Evolutionary conservation across 2,329 filamentous ascomycete species (phyloP).

Genomic region (Ophiosphaerella narmari): DNA sequence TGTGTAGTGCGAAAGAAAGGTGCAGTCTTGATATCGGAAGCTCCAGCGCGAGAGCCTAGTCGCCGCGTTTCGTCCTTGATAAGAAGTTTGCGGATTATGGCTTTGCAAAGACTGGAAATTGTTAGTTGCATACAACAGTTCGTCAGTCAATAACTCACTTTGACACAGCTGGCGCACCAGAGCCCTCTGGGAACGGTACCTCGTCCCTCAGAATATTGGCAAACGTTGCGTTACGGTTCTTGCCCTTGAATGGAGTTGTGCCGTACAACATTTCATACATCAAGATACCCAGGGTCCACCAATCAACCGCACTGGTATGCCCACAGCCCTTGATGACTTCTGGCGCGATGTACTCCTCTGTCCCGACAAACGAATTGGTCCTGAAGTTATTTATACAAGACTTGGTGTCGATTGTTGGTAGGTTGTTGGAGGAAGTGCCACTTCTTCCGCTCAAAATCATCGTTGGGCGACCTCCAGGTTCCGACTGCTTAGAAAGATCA

Average conservation of each 20-base stretch:
- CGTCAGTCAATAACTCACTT: constrained; percentile 69
- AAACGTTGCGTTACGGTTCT: constrained; percentile 97
- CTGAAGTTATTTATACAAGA: constrained; percentile 98
- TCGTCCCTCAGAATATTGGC: constrained; percentile 96
- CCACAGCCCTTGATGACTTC: constrained; percentile 99
- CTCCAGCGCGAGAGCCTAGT: constrained; percentile 89
- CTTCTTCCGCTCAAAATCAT: constrained; percentile 86
- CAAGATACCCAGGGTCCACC: constrained; percentile 97
- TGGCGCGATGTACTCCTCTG: constrained; percentile 97
- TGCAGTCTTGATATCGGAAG: constrained; percentile 94
- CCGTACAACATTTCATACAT: constrained; percentile 99
- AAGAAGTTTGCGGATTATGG: constrained; percentile 89
- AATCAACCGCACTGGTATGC: constrained; percentile 97
- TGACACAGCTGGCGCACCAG: constrained; percentile 81
- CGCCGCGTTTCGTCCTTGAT: constrained; percentile 98
- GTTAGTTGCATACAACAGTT: background rate
- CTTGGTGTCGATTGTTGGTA: constrained; percentile 97
- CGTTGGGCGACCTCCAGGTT: constrained; percentile 90
- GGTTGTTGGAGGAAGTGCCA: constrained; percentile 80
- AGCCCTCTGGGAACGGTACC: constrained; percentile 91
- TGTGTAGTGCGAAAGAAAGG: constrained; percentile 95
- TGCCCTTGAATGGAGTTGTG: constrained; percentile 98
- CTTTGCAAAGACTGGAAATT: constrained; percentile 82
- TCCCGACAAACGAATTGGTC: constrained; percentile 97
- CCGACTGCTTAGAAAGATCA: constrained; percentile 96